These are phyloP conservation scores for Aspergillus chevalieri DNA, from an alignment of 2,329 filamentous ascomycete genomes.

Conservation along the genomic window DNA sequence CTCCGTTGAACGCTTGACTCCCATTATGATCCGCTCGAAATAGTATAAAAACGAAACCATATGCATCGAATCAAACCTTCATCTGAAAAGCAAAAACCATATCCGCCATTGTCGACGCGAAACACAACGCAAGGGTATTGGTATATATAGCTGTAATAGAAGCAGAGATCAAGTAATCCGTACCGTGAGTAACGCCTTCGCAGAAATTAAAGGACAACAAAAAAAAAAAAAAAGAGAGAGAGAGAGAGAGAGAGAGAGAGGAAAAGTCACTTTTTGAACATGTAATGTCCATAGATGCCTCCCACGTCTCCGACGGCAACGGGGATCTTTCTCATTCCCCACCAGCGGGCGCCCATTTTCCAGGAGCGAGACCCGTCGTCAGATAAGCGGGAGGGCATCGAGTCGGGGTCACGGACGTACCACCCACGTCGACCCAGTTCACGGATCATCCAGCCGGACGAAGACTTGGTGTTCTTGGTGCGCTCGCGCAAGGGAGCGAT, in stretches of 20 bases:
- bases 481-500: constrained; percentile 60
- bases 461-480: constrained; percentile 47
- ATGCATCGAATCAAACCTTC: not conserved
- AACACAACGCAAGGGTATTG: not conserved
- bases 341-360: constrained; percentile 80
- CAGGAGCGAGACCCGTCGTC: constrained; percentile 60
- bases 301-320: constrained; percentile 52
- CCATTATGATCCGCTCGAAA: not conserved
- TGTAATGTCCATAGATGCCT: constrained; percentile 55
- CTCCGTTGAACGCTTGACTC: constrained; percentile 1
- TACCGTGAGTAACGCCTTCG: constrained; percentile 10
- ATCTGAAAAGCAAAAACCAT: not conserved
- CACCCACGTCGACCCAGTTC: constrained; percentile 64
- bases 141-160: constrained; percentile 2
- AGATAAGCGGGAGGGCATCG: constrained; percentile 22
- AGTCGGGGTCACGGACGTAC: constrained; percentile 50
- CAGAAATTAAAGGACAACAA: not conserved
- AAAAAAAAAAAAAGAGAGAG: constrained; percentile 10
- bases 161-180: constrained; percentile 3
- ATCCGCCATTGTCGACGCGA: not conserved
- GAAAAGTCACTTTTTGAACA: constrained; percentile 47
- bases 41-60: not conserved
- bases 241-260: constrained; percentile 8
- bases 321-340: constrained; percentile 70
- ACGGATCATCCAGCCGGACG: constrained; percentile 64